A percentile compares a stretch with the other conserved stretches of the same genome.
Conservation (phyloP, 73 alveolate species). For the Symbiodinium natans region DNA sequence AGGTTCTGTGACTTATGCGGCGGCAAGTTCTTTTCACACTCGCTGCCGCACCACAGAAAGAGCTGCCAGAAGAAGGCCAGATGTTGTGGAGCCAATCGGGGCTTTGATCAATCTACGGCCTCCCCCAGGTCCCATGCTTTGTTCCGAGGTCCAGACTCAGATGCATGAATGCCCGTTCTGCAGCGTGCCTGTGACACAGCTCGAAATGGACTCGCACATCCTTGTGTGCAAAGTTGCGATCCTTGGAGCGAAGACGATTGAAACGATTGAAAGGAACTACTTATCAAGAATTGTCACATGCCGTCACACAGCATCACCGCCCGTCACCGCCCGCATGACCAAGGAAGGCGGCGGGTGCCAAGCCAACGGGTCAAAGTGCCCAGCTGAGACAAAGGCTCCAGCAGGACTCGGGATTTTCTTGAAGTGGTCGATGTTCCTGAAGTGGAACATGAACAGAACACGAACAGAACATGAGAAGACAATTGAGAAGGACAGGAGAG, state of each 20-base stretch:
- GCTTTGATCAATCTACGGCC: too few relatives aligned
- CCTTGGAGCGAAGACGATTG: not conserved
- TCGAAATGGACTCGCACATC: slow-evolving; percentile 69
- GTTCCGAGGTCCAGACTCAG: slow-evolving; percentile 64
- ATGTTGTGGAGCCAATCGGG: too few relatives aligned
- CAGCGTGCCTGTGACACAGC: slow-evolving; percentile 42
- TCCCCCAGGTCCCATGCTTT: too few relatives aligned
- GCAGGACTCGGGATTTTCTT: not conserved
- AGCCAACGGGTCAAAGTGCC: slow-evolving; percentile 90
- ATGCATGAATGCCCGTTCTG: slow-evolving; percentile 65
- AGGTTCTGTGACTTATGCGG: slow-evolving; percentile 90
- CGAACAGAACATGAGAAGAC: too few relatives aligned
- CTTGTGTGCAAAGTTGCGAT: slow-evolving; percentile 49
- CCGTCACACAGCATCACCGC: too few relatives aligned
- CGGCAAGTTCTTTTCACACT: slow-evolving; percentile 56
- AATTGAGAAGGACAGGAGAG: slow-evolving; percentile 25
- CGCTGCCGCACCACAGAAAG: slow-evolving; percentile 72
- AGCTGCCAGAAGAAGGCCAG: slow-evolving; percentile 89
- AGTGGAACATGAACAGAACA: too few relatives aligned
- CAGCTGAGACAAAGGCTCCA: slow-evolving; percentile 86
- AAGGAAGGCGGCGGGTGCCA: slow-evolving; percentile 88
- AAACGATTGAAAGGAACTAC: not conserved
- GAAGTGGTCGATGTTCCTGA: too few relatives aligned
- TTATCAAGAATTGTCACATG: not conserved
- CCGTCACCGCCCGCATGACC: too few relatives aligned